phyloP scores from a whole-genome alignment of 225 moss, liverwort and hornwort genomes.

The Sphagnum contortum region DNA sequence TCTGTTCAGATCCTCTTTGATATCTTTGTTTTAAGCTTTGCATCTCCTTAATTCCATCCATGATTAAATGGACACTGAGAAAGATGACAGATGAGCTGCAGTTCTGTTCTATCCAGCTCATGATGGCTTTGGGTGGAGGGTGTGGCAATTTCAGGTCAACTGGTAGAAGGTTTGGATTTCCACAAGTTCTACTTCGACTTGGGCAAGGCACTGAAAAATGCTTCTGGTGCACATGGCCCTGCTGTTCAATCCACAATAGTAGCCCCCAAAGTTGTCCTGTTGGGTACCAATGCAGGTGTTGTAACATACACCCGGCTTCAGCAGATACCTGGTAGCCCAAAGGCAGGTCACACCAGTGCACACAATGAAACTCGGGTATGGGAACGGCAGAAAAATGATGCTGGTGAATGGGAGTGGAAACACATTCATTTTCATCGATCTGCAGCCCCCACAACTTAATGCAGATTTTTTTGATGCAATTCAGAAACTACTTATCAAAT shows the following conservation, averaged over 20 bases:
- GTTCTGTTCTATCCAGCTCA: too few species aligned
- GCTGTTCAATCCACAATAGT: constrained; percentile 16
- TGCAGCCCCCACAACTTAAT: not conserved
- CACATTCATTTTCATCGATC: constrained; percentile 48
- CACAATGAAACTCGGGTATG: constrained; percentile 49
- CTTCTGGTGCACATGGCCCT: not conserved
- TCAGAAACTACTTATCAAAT: too few species aligned
- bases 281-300: constrained; percentile 31
- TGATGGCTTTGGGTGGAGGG: too few species aligned
- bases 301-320: constrained; percentile 31
- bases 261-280: constrained; percentile 23
- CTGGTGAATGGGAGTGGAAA: constrained; percentile 29
- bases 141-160: constrained; percentile 21
- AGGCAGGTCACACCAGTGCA: constrained; percentile 6
- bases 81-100: too few species aligned
- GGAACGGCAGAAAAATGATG: constrained; percentile 23
- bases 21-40: not conserved
- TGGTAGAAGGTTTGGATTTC: constrained; percentile 46
- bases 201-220: not conserved
- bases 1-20: not conserved
- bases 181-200: constrained; percentile 46
- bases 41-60: too few species aligned
- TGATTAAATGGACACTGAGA: too few species aligned
- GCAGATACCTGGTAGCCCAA: constrained; percentile 12
- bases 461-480: too few species aligned